phyloP scores from a whole-genome alignment of 192 early-diverging fungal genomes.

The Podila epigama region DNA sequence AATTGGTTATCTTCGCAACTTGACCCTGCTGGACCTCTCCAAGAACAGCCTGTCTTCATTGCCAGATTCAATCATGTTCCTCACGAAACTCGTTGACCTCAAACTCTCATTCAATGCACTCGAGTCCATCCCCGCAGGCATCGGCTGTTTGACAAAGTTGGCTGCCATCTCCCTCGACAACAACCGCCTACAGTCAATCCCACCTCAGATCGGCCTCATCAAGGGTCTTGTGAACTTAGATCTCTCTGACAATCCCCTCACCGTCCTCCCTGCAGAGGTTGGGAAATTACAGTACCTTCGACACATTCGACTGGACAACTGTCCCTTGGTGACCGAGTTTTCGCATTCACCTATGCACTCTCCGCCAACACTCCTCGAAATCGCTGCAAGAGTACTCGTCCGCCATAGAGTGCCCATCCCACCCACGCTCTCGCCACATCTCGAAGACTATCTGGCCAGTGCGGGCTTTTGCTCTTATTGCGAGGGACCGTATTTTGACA shows the following conservation, averaged over 20 bases:
- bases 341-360: constrained; percentile 47
- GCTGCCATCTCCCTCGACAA: constrained; percentile 62
- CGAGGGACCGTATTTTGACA: constrained; percentile 80
- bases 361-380: constrained; percentile 76
- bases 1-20: constrained; percentile 75
- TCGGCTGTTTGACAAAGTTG: constrained; percentile 72
- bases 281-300: constrained; percentile 72
- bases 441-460: constrained; percentile 71
- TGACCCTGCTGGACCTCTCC: constrained; percentile 69
- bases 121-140: constrained; percentile 63
- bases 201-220: constrained; percentile 69
- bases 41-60: constrained; percentile 68
- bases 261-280: constrained; percentile 74
- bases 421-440: constrained; percentile 52
- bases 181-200: constrained; percentile 68
- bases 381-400: constrained; percentile 77
- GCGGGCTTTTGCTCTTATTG: constrained; percentile 76
- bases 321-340: constrained; percentile 59
- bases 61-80: constrained; percentile 71
- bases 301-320: constrained; percentile 62
- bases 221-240: constrained; percentile 70
- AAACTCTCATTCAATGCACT: constrained; percentile 72
- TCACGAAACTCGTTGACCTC: constrained; percentile 72
- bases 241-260: constrained; percentile 71
- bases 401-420: constrained; percentile 69